Evolutionary conservation across 116 monocot species (phyloP).

Genomic region (Dioscorea cayenensis): DNA sequence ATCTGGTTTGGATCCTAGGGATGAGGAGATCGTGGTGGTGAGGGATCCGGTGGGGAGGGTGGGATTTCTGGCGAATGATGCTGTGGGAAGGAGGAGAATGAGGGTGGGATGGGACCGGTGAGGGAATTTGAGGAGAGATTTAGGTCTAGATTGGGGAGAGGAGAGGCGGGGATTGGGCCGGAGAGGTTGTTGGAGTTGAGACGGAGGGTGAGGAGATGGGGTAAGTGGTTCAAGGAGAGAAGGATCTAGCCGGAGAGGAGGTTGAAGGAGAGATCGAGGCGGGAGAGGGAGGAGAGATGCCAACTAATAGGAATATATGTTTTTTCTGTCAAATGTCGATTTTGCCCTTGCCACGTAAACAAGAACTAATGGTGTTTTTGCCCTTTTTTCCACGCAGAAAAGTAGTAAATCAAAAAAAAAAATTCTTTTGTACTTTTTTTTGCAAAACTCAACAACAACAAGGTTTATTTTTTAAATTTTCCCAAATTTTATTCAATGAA

Average conservation of each 20-base stretch:
- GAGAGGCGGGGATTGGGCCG: constrained; percentile 47
- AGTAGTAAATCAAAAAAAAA: no score
- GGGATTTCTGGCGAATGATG: constrained; percentile 55
- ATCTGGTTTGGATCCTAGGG: constrained; percentile 38
- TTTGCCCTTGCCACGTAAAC: no score
- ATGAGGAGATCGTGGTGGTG: constrained; percentile 40
- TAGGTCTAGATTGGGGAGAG: constrained; percentile 50
- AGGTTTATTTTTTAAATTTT: no score
- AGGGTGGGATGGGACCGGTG: constrained; percentile 46
- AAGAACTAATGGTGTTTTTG: no score
- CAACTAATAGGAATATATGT: no score
- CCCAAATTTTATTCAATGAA: no score
- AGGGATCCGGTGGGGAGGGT: constrained; percentile 21
- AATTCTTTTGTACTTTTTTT: no score
- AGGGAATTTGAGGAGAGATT: constrained; percentile 57
- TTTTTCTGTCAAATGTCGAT: no score
- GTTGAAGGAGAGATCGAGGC: constrained; percentile 68
- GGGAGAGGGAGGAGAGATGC: constrained; percentile 48
- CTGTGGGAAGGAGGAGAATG: constrained; percentile 38
- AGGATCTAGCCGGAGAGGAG: constrained; percentile 52
- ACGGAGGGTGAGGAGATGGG: constrained; percentile 61
- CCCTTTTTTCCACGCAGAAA: no score
- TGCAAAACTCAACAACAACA: no score
- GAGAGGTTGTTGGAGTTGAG: constrained; percentile 59
- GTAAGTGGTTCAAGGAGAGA: constrained; percentile 19